A percentile compares a stretch with the other conserved stretches of the same genome.
Evolutionary conservation across 1,139 yeast species (phyloP).

Genomic region (Debaryomyces psychrophilus): DNA sequence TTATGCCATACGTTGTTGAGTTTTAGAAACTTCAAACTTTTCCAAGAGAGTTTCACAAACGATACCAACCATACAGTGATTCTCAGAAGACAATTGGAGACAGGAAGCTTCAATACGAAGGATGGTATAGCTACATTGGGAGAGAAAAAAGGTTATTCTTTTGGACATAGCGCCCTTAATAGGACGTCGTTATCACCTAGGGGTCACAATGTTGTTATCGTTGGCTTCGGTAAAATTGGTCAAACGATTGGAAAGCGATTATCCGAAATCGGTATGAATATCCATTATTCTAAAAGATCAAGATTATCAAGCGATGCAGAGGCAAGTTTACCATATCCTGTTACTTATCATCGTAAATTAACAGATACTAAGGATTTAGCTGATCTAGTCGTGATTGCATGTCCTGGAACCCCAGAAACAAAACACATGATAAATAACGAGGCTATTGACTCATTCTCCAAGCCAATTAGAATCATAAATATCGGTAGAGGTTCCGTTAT

Average conservation of each 20-base stretch:
- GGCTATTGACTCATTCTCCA: slow-evolving; percentile 49
- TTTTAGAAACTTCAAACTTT: slow-evolving; percentile 61
- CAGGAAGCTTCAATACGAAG: slow-evolving; percentile 36
- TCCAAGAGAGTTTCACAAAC: slow-evolving; percentile 42
- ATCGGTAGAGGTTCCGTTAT: slow-evolving; percentile 77
- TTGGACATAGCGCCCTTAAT: slow-evolving; percentile 49
- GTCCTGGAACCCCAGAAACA: slow-evolving; percentile 69
- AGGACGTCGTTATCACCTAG: slow-evolving; percentile 50
- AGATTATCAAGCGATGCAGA: slow-evolving; percentile 44
- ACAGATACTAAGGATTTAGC: slow-evolving; percentile 37
- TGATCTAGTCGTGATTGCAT: slow-evolving; percentile 67
- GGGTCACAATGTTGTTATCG: slow-evolving; percentile 64
- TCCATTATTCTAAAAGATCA: slow-evolving; percentile 64
- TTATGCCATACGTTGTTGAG: slow-evolving; percentile 60
- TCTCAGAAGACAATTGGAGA: slow-evolving; percentile 42
- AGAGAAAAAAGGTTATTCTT: slow-evolving; percentile 37
- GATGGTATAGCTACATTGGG: slow-evolving; percentile 37
- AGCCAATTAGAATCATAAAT: slow-evolving; percentile 68
- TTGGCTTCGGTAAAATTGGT: slow-evolving; percentile 84
- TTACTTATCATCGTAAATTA: slow-evolving; percentile 45
- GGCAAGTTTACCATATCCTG: slow-evolving; percentile 44
- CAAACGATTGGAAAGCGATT: slow-evolving; percentile 62
- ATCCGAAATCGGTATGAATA: slow-evolving; percentile 63
- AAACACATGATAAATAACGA: slow-evolving; percentile 54
- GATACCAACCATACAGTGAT: slow-evolving; percentile 41